These are phyloP conservation scores for Cladosporium halotolerans DNA, from an alignment of 2,329 filamentous ascomycete genomes.

Conservation along the genomic window DNA sequence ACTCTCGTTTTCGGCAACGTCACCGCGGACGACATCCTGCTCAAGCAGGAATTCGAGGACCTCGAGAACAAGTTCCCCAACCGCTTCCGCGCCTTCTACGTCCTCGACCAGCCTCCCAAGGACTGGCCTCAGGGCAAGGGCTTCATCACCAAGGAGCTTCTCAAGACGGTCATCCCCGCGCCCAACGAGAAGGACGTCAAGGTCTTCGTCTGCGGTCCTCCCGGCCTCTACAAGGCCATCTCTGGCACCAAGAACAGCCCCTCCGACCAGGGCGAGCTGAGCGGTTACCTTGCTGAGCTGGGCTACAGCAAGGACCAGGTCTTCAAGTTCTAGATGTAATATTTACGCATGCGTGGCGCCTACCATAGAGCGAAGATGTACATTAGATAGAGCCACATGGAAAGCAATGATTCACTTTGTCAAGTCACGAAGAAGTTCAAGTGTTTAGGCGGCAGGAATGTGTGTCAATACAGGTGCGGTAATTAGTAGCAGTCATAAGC, in stretches of 20 bases:
- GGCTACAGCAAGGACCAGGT: constrained; percentile 85
- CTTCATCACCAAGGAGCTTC: constrained; percentile 78
- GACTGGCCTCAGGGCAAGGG: constrained; percentile 72
- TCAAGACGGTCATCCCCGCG: constrained; percentile 92
- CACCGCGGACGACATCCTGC: constrained; percentile 79
- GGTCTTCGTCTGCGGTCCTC: constrained; percentile 92
- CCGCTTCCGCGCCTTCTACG: constrained; percentile 92
- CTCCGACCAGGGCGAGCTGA: constrained; percentile 87
- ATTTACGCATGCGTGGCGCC: background rate
- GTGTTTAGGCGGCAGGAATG: background rate
- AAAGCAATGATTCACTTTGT: background rate
- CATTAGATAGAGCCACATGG: background rate
- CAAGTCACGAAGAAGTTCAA: background rate
- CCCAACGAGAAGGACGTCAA: constrained; percentile 90
- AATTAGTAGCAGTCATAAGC: too few relatives aligned
- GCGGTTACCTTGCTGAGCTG: constrained; percentile 73
- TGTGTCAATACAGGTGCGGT: too few relatives aligned
- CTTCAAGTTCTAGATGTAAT: constrained; percentile 71
- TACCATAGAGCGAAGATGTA: background rate
- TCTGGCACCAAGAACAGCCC: constrained; percentile 86
- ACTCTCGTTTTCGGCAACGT: constrained; percentile 93
- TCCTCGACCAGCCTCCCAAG: constrained; percentile 77
- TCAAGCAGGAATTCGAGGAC: constrained; percentile 76
- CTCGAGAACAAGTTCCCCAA: constrained; percentile 94
- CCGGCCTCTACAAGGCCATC: constrained; percentile 87